Conservation (phyloP, 2,329 filamentous ascomycete species). For the Niveomyces coronatus region DNA sequence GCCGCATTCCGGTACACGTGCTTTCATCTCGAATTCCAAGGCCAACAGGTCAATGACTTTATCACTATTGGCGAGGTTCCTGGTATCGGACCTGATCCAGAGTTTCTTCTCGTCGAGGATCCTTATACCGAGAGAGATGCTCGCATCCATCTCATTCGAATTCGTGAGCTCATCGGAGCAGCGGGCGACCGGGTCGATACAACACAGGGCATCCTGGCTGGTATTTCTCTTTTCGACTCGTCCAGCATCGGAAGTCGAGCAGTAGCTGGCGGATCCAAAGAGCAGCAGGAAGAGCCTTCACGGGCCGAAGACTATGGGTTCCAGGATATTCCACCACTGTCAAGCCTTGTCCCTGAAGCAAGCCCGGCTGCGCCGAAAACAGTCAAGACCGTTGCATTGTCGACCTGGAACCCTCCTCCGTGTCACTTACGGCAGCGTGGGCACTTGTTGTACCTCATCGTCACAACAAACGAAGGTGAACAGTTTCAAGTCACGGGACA, state of each 20-base stretch:
- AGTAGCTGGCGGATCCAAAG: slow-evolving; percentile 15
- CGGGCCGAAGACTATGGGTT: slow-evolving; percentile 66
- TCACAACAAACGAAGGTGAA: slow-evolving; percentile 89
- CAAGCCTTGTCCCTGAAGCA: slow-evolving; percentile 58
- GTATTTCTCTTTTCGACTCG: slow-evolving; percentile 76
- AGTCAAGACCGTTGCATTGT: slow-evolving; percentile 78
- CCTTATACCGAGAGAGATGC: slow-evolving; percentile 98
- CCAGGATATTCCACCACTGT: slow-evolving; percentile 54
- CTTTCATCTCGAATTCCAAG: slow-evolving; percentile 91
- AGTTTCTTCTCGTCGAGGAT: slow-evolving; percentile 77
- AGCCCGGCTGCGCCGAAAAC: slow-evolving; percentile 72
- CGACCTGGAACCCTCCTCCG: slow-evolving; percentile 92
- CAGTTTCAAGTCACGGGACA: slow-evolving; percentile 89
- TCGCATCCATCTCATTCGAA: slow-evolving; percentile 82
- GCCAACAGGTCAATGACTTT: slow-evolving; percentile 88
- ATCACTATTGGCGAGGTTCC: slow-evolving; percentile 83
- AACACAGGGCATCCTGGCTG: slow-evolving; percentile 75
- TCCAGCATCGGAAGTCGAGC: slow-evolving; percentile 45
- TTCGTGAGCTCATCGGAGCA: slow-evolving; percentile 87
- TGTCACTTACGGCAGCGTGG: slow-evolving; percentile 84
- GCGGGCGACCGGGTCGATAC: slow-evolving; percentile 81
- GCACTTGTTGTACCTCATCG: slow-evolving; percentile 80
- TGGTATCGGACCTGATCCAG: slow-evolving; percentile 64
- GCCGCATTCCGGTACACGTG: slow-evolving; percentile 94
- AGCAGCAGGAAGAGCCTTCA: slow-evolving; percentile 8